Evolutionary conservation across 139 green algal species (phyloP).

Genomic region (Yamagishiella unicocca): DNA sequence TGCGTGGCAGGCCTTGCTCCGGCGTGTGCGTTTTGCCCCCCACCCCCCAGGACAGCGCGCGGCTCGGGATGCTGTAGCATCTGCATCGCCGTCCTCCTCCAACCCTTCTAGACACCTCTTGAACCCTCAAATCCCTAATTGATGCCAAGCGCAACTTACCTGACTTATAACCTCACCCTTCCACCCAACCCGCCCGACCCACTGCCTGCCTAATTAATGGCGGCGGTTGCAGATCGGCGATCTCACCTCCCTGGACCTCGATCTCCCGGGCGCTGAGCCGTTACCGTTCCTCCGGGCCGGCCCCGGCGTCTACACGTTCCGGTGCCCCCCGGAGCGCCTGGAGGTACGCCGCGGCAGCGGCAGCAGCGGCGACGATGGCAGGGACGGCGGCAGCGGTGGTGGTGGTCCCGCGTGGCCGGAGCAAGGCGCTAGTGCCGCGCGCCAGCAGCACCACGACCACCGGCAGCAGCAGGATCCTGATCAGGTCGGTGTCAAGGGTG

Average conservation of each 20-base stretch:
- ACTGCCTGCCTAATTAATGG: no score
- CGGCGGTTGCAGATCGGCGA: constrained; percentile 42
- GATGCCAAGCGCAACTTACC: neutral
- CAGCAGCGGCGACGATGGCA: neutral
- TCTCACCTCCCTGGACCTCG: neutral
- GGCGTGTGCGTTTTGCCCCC: neutral
- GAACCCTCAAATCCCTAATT: neutral
- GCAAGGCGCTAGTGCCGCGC: neutral
- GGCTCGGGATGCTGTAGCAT: no score
- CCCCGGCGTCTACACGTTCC: constrained; percentile 44
- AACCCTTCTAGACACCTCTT: no score
- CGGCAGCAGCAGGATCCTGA: neutral
- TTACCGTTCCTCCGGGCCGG: constrained; percentile 25
- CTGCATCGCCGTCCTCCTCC: neutral
- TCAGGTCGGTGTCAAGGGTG: no score
- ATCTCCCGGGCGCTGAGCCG: neutral
- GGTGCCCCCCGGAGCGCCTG: neutral
- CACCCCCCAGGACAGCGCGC: no score
- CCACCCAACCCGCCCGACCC: no score
- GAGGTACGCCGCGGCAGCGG: neutral
- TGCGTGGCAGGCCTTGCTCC: no score
- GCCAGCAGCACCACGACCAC: neutral
- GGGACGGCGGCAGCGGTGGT: neutral
- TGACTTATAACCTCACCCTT: neutral
- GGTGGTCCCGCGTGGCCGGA: neutral